Evolutionary conservation across 306 rosid species (phyloP), one percentile per base, ranked within the genome.

Genomic region (Oemleria cerasiformis): DNA sequence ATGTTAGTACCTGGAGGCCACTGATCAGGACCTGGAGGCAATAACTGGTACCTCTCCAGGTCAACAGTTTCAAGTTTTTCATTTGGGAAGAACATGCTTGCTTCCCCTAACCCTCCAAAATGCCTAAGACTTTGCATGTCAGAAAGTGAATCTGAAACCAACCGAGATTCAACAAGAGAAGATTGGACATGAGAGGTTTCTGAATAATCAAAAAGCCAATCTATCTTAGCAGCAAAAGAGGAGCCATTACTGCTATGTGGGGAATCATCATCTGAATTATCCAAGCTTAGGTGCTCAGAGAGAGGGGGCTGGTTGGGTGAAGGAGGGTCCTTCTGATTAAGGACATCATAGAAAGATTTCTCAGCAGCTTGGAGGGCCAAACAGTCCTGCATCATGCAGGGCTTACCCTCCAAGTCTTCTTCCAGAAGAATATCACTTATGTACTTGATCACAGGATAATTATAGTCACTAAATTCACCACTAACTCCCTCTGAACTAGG

Each of bases 361-460:
- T 78, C 82, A 15, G 75, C 78, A 30, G 50, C 75, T 67, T 73
- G 82, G 53, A 79, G 82, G 42, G 72, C 62, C 55, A 86, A 69
- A 68, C 70, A 67, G 71, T 73, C 78, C 19, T 67, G 63, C 23
- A 69, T 15, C 68, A 57, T 75, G 45, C 72, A 61, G 44, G 84
- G 71, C 44, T 60, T 68, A 49, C 66, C 41, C 55, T 79, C 79
- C 57, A 74, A 17, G 15, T 79, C 79, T 54, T 79, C 83, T 48
- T 79, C 83, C 54, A 79, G 44, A 25, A 79, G 83, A 66, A 69
- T 70, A 68, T 79, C 79, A 53, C 51, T 56, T 13, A 79, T 69
- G 68, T 61, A 74, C 79, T 79, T 79, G 39, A 80, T 73, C 51
- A 50, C 63, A 36, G 77, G 60, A 6, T 30, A 76, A 70, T 85